phyloP scores from a whole-genome alignment of 768 basidiomycete genomes.

The Pisolithus tinctorius region DNA sequence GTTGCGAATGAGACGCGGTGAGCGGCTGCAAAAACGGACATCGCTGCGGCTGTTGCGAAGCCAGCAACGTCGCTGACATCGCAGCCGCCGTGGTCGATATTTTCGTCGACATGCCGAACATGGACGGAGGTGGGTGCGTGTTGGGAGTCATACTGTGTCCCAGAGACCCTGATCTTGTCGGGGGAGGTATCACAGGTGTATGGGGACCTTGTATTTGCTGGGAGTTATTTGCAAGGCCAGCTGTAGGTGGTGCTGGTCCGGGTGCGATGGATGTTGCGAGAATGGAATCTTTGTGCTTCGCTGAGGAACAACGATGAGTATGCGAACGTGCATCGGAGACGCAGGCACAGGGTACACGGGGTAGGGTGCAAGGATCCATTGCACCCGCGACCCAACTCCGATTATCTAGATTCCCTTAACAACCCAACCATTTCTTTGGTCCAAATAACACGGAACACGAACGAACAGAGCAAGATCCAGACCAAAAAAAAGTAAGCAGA shows the following conservation, averaged over 20 bases:
- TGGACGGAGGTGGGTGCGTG: slow-evolving; percentile 24
- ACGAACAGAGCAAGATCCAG: slow-evolving; percentile 16
- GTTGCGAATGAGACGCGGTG: slow-evolving; percentile 8
- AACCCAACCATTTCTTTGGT: no score
- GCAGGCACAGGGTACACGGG: no score
- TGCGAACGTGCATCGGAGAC: no score
- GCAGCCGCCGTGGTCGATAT: slow-evolving; percentile 10
- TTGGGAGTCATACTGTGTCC: slow-evolving; percentile 26
- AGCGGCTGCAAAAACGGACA: slow-evolving; percentile 24
- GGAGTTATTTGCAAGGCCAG: slow-evolving; percentile 4
- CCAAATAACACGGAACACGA: slow-evolving; percentile 8
- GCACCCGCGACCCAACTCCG: no score
- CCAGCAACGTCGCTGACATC: slow-evolving; percentile 12
- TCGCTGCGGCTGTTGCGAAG: slow-evolving; percentile 19
- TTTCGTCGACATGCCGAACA: slow-evolving; percentile 8
- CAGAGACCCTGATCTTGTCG: slow-evolving; percentile 9
- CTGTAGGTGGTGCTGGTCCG: slow-evolving; percentile 4
- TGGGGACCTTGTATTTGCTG: not conserved
- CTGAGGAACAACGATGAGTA: slow-evolving; percentile 4
- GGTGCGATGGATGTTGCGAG: slow-evolving; percentile 2
- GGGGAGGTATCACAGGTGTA: slow-evolving; percentile 12
- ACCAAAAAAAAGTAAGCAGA: slow-evolving; percentile 18
- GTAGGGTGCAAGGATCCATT: no score
- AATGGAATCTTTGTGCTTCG: slow-evolving; percentile 16
- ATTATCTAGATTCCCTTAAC: no score